Evolutionary conservation across 2,329 filamentous ascomycete genomes (phyloP).

Genomic region (Sporothrix luriei): DNA sequence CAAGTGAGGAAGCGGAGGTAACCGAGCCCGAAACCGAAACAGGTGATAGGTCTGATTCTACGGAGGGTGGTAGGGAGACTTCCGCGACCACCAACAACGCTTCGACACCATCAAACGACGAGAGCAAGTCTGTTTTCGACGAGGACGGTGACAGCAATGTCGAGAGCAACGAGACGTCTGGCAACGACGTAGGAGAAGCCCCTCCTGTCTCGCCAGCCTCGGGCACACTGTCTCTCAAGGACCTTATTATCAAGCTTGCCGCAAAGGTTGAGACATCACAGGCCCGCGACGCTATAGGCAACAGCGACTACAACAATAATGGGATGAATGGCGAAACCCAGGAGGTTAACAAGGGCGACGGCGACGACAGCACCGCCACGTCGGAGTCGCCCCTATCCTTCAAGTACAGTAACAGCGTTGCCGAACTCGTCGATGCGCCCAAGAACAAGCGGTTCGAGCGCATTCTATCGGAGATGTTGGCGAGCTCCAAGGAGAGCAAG

Average conservation of each 20-base stretch:
- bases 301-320: background rate
- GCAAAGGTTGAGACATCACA: constrained; percentile 48
- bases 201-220: constrained; percentile 5
- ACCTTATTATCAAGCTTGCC: constrained; percentile 57
- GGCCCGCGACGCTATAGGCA: constrained; percentile 25
- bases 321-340: background rate
- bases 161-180: background rate
- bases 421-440: constrained; percentile 39
- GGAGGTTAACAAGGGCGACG: constrained; percentile 37
- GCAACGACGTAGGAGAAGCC: constrained; percentile 10
- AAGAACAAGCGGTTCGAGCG: constrained; percentile 55
- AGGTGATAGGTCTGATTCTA: no score
- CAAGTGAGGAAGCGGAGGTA: background rate
- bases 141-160: background rate
- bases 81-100: constrained; percentile 34
- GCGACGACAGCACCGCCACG: background rate
- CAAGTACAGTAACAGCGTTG: background rate
- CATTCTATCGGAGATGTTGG: constrained; percentile 54
- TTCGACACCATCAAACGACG: background rate
- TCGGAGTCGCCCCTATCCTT: background rate
- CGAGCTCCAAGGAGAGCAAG: constrained; percentile 39
- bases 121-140: background rate
- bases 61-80: background rate
- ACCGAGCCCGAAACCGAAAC: background rate
- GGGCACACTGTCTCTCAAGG: constrained; percentile 45